phyloP scores from a whole-genome alignment of 441 rosid genomes.

The Arabidopsis hybrid region DNA sequence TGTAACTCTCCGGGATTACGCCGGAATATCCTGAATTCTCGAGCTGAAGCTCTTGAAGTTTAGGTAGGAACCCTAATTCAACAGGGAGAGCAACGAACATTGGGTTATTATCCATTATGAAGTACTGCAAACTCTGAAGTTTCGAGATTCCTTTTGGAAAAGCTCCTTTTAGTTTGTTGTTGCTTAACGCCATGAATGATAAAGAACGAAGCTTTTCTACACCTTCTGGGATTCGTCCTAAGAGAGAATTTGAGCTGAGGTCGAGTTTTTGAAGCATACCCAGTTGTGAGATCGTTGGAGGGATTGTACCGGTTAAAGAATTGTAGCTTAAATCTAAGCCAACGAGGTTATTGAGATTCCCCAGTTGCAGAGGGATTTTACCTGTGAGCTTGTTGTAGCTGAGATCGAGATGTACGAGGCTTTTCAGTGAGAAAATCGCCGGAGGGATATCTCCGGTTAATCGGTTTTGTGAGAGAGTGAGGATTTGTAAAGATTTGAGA shows the following conservation, averaged over 20 bases:
- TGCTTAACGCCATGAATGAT: conserved; percentile 76
- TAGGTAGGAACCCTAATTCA: conserved; percentile 60
- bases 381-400: conserved; percentile 81
- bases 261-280: conserved; percentile 86
- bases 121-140: conserved; percentile 71
- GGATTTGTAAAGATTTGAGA: conserved; percentile 68
- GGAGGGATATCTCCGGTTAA: conserved; percentile 68
- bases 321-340: conserved; percentile 92
- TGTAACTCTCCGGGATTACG: conserved; percentile 61
- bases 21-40: conserved; percentile 80
- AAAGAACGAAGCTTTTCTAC: conserved; percentile 61
- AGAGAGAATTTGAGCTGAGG: conserved; percentile 76
- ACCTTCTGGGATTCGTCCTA: conserved; percentile 63
- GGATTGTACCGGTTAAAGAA: conserved; percentile 61
- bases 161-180: conserved; percentile 66
- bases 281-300: conserved; percentile 65
- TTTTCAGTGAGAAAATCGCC: conserved; percentile 51
- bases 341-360: conserved; percentile 63
- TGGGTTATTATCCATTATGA: conserved; percentile 88
- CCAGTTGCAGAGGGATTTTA: conserved; percentile 60
- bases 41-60: conserved; percentile 81
- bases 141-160: conserved; percentile 68
- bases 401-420: conserved; percentile 76
- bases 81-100: conserved; percentile 64
- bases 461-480: conserved; percentile 79